Evolutionary conservation across 78 protist species (phyloP).

Genomic region (Mastigamoeba balamuthi): DNA sequence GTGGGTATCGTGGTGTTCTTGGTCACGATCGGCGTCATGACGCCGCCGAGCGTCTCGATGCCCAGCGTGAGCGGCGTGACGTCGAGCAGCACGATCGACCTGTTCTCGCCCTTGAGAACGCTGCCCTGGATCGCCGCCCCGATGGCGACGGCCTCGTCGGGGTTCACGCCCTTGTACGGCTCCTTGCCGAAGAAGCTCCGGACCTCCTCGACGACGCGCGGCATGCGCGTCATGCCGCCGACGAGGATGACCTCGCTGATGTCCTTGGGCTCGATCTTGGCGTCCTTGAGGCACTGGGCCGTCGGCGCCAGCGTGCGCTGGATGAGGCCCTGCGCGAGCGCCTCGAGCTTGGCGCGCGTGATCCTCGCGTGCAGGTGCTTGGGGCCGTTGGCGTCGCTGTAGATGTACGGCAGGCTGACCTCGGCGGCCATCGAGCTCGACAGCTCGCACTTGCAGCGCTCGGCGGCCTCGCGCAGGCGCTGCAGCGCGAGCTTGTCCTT

Average conservation of each 20-base stretch:
- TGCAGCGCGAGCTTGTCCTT: conserved; percentile 86
- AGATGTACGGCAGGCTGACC: conserved; percentile 96
- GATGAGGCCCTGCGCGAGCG: conserved; percentile 64
- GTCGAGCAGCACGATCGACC: conserved; percentile 52
- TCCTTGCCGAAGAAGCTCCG: conserved; percentile 65
- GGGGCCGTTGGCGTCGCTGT: conserved; percentile 92
- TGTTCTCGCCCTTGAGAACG: conserved; percentile 78
- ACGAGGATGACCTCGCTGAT: conserved; percentile 94
- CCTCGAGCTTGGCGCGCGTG: conserved; percentile 81
- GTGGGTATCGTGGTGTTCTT: conserved; percentile 91
- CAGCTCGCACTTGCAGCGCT: conserved; percentile 94
- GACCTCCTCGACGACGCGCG: conserved; percentile 85
- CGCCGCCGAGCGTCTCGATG: conserved; percentile 68
- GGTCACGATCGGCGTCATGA: conserved; percentile 80
- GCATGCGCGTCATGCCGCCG: conserved; percentile 98
- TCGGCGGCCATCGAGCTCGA: conserved; percentile 78
- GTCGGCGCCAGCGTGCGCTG: conserved; percentile 83
- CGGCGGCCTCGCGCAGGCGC: conserved; percentile 96
- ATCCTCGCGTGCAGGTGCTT: conserved; percentile 83
- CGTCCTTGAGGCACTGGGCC: conserved; percentile 85
- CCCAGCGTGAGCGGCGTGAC: conserved; percentile 78
- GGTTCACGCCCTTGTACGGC: conserved; percentile 96
- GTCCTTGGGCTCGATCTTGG: conserved; percentile 61
- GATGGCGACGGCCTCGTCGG: conserved; percentile 99
- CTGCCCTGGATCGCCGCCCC: conserved; percentile 99